Percentiles rank a stretch among this genome's conserved stretches.
Evolutionary conservation across 2,329 filamentous ascomycete species (phyloP).

Genomic region (Zopfia rhizophila): DNA sequence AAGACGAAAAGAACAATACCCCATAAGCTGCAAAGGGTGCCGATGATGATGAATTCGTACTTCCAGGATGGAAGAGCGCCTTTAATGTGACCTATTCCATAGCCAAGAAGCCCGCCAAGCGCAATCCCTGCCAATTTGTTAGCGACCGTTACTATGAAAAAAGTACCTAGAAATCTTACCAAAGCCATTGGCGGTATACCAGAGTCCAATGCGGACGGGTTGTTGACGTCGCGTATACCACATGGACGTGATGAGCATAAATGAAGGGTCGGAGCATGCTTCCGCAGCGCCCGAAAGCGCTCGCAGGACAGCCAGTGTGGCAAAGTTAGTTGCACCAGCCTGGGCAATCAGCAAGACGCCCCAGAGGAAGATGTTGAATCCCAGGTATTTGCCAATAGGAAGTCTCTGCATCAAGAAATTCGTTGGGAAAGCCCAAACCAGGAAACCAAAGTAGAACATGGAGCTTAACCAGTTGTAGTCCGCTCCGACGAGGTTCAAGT

Average conservation of each 20-base stretch:
- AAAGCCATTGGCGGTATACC: conserved; percentile 51
- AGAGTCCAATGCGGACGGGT: conserved; percentile 38
- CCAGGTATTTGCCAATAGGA: conserved; percentile 33
- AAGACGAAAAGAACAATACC: conserved; percentile 57
- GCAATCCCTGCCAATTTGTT: conserved; percentile 66
- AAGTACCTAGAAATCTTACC: conserved; percentile 67
- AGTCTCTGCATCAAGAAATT: conserved; percentile 38
- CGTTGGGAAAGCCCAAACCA: conserved; percentile 31
- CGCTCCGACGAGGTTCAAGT: conserved; percentile 65
- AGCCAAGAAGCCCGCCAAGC: conserved; percentile 65
- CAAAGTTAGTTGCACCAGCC: conserved; percentile 34
- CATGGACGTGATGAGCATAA: conserved; percentile 60
- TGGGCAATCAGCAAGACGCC: conserved; percentile 27
- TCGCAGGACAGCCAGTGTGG: conserved; percentile 61
- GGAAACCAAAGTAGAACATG: conserved; percentile 56
- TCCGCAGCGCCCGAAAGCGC: conserved; percentile 67
- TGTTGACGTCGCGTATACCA: conserved; percentile 49
- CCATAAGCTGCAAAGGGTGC: conserved; percentile 64
- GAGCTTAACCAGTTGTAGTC: conserved; percentile 68
- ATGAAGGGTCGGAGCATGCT: conserved; percentile 65
- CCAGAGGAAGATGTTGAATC: conserved; percentile 46
- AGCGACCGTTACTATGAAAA: conserved; percentile 31
- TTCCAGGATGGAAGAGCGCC: conserved; percentile 68
- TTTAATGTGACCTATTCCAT: conserved; percentile 68
- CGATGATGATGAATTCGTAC: conserved; percentile 70